phyloP scores from a whole-genome alignment of 2,329 filamentous ascomycete genomes.

The Monilinia vaccinii-corymbosi region DNA sequence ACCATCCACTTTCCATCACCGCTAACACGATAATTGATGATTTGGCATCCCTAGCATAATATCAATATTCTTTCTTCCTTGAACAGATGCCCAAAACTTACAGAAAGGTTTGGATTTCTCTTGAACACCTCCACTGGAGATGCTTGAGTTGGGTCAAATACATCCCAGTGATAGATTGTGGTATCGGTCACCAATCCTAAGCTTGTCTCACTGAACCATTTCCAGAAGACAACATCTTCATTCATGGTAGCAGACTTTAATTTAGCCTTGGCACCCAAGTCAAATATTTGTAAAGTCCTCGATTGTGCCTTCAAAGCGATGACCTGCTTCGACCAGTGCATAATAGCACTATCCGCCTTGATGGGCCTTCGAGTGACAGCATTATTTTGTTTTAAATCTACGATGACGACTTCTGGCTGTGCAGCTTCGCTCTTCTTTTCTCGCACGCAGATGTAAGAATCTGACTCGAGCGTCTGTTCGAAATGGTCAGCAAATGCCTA shows the following conservation, averaged over 20 bases:
- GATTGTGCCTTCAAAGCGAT: slow-evolving; percentile 94
- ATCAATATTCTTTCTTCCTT: slow-evolving; percentile 12
- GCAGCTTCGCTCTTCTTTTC: slow-evolving; percentile 82
- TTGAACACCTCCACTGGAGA: slow-evolving; percentile 88
- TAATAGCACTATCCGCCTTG: slow-evolving; percentile 98
- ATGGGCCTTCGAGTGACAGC: slow-evolving; percentile 90
- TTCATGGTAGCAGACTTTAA: slow-evolving; percentile 95
- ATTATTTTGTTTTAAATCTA: slow-evolving; percentile 96
- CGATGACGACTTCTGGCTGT: slow-evolving; percentile 88
- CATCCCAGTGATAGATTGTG: slow-evolving; percentile 95
- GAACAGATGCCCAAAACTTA: slow-evolving; percentile 38
- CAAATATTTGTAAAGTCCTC: slow-evolving; percentile 94
- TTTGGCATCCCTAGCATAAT: slow-evolving; percentile 73
- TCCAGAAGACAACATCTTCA: slow-evolving; percentile 98
- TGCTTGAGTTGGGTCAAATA: slow-evolving; percentile 74
- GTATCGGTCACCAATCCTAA: slow-evolving; percentile 86
- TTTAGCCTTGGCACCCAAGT: slow-evolving; percentile 86
- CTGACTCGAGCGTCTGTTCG: slow-evolving; percentile 87
- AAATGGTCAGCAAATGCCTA: slow-evolving; percentile 11
- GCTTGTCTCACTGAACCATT: slow-evolving; percentile 89
- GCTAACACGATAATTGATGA: slow-evolving; percentile 98
- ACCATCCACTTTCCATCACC: slow-evolving; percentile 98
- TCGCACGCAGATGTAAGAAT: slow-evolving; percentile 90
- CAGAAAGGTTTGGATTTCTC: slow-evolving; percentile 79
- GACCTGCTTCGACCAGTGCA: slow-evolving; percentile 96